A percentile compares a stretch with the other conserved stretches of the same genome.
Conservation (phyloP, 108 stramenopile species). For the Fistulifera pelliculosa region DNA sequence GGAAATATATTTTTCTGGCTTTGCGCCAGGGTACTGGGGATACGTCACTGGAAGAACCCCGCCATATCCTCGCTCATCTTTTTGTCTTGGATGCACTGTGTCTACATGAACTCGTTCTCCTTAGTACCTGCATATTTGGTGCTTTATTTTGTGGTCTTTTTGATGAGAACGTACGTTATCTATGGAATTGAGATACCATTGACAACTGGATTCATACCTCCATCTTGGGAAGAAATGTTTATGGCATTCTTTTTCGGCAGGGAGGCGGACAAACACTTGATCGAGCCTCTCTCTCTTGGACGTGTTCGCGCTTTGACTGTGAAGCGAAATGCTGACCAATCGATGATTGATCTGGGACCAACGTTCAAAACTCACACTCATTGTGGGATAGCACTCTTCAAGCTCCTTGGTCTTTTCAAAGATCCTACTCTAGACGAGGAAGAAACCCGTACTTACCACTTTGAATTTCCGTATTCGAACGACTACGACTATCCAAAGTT, state of each 20-base stretch:
- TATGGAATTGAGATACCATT: conserved; percentile 38
- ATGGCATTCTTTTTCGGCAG: conserved; percentile 21
- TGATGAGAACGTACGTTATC: conserved; percentile 35
- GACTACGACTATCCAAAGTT: conserved; percentile 35
- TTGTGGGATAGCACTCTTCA: conserved; percentile 13
- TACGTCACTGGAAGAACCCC: conserved; percentile 34
- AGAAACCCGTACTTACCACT: conserved; percentile 20
- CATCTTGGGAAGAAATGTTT: conserved; percentile 44
- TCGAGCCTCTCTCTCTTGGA: conserved; percentile 27
- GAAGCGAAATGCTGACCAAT: not conserved
- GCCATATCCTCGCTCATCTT: conserved; percentile 36
- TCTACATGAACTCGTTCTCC: conserved; percentile 32
- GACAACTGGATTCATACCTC: conserved; percentile 38
- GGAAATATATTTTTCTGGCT: conserved; percentile 14
- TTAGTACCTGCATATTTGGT: conserved; percentile 45
- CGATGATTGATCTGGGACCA: not conserved
- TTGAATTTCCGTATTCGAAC: conserved; percentile 58
- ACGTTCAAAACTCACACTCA: conserved; percentile 5
- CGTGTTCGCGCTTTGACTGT: not conserved
- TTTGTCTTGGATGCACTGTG: conserved; percentile 60
- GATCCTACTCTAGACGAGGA: conserved; percentile 7
- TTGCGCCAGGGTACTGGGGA: conserved; percentile 24
- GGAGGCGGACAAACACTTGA: conserved; percentile 11
- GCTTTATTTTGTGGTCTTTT: conserved; percentile 24
- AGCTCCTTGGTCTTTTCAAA: conserved; percentile 16